phyloP scores from a whole-genome alignment of 2,329 filamentous ascomycete species.

The Aspergillus ruber region DNA sequence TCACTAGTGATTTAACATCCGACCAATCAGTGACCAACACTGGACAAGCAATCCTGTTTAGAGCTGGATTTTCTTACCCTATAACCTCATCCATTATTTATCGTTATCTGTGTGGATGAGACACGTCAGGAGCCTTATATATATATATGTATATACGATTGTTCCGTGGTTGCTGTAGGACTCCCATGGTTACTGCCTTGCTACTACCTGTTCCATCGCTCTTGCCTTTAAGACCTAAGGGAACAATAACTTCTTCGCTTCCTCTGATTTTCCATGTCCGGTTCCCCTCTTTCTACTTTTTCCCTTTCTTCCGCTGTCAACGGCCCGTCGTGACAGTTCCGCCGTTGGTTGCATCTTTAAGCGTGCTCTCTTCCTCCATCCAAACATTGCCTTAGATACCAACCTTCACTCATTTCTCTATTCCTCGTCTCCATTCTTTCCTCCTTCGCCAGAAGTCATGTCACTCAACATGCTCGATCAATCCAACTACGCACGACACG shows the following conservation, averaged over 20 bases:
- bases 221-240: neutral
- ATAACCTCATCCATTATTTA: too few species aligned
- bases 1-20: neutral
- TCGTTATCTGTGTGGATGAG: too few species aligned
- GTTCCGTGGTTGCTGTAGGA: neutral
- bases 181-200: neutral
- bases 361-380: neutral
- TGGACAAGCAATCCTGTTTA: too few species aligned
- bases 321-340: too few species aligned
- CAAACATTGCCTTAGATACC: neutral
- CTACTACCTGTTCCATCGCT: neutral
- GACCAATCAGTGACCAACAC: neutral
- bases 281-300: neutral
- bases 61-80: neutral
- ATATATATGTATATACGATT: too few species aligned
- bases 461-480: conserved; percentile 18
- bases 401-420: neutral
- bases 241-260: neutral
- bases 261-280: neutral
- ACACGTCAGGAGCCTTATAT: too few species aligned
- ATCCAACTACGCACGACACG: conserved; percentile 9
- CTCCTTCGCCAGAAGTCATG: conserved; percentile 6
- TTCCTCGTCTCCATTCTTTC: conserved; percentile 1
- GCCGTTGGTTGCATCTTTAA: too few species aligned
- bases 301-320: too few species aligned